Base-by-base conservation (phyloP, 2,329 filamentous ascomycete genomes). In the Alternaria hordeiaustralica region DNA sequence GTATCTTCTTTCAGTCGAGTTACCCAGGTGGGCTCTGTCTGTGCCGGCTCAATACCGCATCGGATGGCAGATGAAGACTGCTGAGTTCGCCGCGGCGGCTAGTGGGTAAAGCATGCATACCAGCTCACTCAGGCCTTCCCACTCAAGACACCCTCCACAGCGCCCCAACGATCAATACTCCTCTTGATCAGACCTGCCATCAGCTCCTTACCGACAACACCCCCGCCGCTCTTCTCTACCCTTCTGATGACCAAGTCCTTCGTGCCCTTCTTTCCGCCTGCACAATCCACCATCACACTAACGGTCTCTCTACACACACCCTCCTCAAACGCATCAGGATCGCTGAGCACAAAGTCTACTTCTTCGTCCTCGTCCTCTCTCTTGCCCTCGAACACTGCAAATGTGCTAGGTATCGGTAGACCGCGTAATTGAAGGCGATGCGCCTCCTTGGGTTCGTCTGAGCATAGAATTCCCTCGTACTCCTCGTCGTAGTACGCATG, bases 301-400 rank as follows among this genome's bases (percentile, higher is more conserved):
- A 96, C 84, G n/a, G 82, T 87, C 84, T 99, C 96, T 65, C 89
- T 85, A 76, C 93, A 97, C 46, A 97, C 81, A 9, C 87, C 88
- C 82, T 98, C 96, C 82, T 99, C 96, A 71, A 97, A 90, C 21
- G 89, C 88, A 82, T 99, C 96, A 3, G 93, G 93, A 81, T 99
- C 96, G 7, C 92, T 88, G 61, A 99, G 81, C 3, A 97, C 83
- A 93, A 94, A 97, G 71, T 78, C 67, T 30, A 70, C 61, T 73
- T 75, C 67, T 76, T 78, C 63, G 69, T 72, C 59, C 63, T 75
- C 84, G 85, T 74, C 84, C 85, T 70, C 81, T 79, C 71, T 55
- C 53, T 53, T 65, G 11, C 75, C 80, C 71, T 67, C 77, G 75
- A 97, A 96, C 10, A 97, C 89, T 8, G 87, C 88, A 67, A 92